Evolutionary conservation across 139 green algal species (phyloP).

Genomic region (Tetraselmis striata): DNA sequence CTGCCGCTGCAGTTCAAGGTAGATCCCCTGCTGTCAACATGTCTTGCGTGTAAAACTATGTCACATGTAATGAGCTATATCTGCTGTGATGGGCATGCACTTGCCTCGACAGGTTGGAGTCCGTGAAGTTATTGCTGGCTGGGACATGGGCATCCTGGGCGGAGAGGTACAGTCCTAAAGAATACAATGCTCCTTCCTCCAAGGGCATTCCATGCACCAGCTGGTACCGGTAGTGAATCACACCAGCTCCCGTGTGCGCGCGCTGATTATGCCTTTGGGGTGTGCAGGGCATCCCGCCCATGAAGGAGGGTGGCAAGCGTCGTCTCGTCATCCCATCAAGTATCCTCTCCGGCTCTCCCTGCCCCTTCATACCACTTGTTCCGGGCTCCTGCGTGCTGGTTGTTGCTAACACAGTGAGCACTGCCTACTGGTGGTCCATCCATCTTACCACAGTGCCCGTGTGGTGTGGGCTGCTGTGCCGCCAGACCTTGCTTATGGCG

Average conservation of each 20-base stretch:
- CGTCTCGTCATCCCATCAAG: conserved; percentile 47
- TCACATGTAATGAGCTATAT: neutral
- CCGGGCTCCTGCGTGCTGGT: no score
- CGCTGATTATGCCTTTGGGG: no score
- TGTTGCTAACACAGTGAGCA: no score
- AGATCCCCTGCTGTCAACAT: neutral
- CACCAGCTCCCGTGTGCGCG: no score
- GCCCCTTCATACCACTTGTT: no score
- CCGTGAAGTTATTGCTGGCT: conserved; percentile 67
- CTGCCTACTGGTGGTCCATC: no score
- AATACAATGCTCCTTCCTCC: neutral
- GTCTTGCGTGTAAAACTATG: neutral
- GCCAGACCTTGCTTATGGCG: conserved; percentile 58
- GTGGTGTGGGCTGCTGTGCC: no score
- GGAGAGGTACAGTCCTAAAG: no score
- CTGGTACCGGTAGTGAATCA: neutral
- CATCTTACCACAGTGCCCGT: no score
- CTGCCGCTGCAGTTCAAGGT: conserved; percentile 71
- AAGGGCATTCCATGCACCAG: neutral
- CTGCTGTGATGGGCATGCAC: neutral
- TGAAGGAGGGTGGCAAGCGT: conserved; percentile 77
- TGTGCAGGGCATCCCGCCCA: conserved; percentile 68
- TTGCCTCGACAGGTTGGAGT: conserved; percentile 49
- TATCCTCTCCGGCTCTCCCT: no score
- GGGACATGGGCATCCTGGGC: conserved; percentile 77